Evolutionary conservation across 2,329 filamentous ascomycete genomes (phyloP).

Genomic region (Epichloe sp.): DNA sequence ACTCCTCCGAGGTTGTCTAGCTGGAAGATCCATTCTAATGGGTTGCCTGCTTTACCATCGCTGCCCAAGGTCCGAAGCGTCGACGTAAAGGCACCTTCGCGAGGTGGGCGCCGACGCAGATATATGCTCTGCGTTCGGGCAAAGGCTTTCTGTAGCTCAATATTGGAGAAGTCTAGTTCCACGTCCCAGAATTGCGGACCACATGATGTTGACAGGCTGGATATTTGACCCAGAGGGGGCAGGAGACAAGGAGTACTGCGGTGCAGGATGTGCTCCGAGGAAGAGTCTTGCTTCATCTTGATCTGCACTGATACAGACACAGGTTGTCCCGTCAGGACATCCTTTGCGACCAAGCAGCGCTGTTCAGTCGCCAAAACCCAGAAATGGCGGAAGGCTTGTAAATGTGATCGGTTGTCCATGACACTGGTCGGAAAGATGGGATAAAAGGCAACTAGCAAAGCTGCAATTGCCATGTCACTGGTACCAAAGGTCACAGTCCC

Average conservation of each 20-base stretch:
- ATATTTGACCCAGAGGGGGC: constrained; percentile 55
- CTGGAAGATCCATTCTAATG: constrained; percentile 65
- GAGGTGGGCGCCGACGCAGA: constrained; percentile 56
- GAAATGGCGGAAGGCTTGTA: constrained; percentile 93
- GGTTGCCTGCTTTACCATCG: constrained; percentile 19
- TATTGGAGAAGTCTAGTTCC: constrained; percentile 59
- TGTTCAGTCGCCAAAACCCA: constrained; percentile 91
- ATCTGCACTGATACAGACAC: constrained; percentile 61
- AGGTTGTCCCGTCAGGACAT: constrained; percentile 71
- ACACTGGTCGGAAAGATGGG: constrained; percentile 81
- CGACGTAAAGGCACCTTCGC: constrained; percentile 57
- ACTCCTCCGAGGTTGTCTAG: constrained; percentile 40
- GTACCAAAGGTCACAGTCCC: constrained; percentile 88
- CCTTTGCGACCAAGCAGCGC: constrained; percentile 76
- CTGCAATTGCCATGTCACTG: constrained; percentile 73
- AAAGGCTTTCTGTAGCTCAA: constrained; percentile 48
- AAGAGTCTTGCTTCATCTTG: constrained; percentile 33
- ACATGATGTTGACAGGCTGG: constrained; percentile 44
- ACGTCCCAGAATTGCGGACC: constrained; percentile 68
- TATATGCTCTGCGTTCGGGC: constrained; percentile 57
- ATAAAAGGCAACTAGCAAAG: constrained; percentile 83
- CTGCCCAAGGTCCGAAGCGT: constrained; percentile 60
- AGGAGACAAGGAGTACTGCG: constrained; percentile 46
- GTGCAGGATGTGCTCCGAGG: constrained; percentile 24
- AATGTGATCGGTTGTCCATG: constrained; percentile 84